Conservation (phyloP, 768 basidiomycete species). For the Boletus edulis region DNA sequence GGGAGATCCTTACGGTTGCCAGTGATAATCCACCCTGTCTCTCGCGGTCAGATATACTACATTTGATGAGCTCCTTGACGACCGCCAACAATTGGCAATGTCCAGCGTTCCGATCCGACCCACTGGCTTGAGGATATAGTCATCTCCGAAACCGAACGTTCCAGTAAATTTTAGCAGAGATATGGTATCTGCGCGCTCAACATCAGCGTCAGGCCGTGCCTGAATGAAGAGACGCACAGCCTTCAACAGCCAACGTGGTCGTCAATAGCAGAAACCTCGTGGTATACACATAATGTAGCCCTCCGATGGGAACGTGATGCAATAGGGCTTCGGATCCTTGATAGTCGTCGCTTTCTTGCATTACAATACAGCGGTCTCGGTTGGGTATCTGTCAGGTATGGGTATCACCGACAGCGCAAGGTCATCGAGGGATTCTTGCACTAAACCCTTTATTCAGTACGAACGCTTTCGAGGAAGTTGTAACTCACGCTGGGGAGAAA, state of each 20-base stretch:
- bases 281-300: conserved; percentile 48
- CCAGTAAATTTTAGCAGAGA: conserved; percentile 27
- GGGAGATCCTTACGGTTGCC: conserved; percentile 44
- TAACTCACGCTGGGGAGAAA: too few relatives aligned
- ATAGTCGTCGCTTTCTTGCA: conserved; percentile 11
- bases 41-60: too few relatives aligned
- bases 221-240: conserved; percentile 42
- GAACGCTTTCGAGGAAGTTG: too few relatives aligned
- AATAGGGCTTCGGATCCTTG: neutral
- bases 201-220: neutral
- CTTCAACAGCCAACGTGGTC: conserved; percentile 30
- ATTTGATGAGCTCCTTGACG: conserved; percentile 43
- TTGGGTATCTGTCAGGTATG: conserved; percentile 20
- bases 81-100: conserved; percentile 46
- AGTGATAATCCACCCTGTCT: conserved; percentile 5
- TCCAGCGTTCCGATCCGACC: conserved; percentile 61
- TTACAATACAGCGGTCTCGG: conserved; percentile 50
- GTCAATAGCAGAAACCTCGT: conserved; percentile 38
- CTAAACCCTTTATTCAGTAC: neutral
- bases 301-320: conserved; percentile 52
- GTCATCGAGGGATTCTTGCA: neutral
- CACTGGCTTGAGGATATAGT: conserved; percentile 42
- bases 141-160: conserved; percentile 38
- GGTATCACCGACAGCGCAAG: neutral
- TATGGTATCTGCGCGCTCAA: conserved; percentile 38